Evolutionary conservation across 805 yeast species (phyloP), one percentile per base, ranked within the genome.

Genomic region (Blastobotrys peoriensis): DNA sequence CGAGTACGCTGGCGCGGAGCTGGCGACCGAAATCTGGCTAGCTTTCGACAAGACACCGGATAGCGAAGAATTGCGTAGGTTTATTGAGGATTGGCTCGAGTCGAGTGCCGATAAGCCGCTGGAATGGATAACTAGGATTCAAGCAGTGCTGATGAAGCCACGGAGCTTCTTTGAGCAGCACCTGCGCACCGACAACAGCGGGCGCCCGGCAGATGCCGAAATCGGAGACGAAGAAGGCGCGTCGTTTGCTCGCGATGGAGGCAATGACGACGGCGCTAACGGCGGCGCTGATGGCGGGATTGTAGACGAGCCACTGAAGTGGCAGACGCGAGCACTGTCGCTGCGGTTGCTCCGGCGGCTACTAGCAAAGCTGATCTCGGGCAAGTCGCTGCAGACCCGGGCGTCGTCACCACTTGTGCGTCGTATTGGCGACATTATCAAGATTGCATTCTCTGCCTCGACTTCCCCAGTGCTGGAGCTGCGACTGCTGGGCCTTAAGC

Each of bases 361-460:
- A 23, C 47, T 67, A 6, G 37, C 40, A 34, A 37, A 27, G 17
- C 53, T 41, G 36, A 52, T 53, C 22, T 40, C 33, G 20, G 58
- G 55, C 17, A 54, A 55, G 33, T 16, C 56, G 5, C 19, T 43
- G 2, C 50, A 45, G 6, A 51, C 54, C 15, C 51, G 58, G 15
- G 50, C 57, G 9, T 41, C 27, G 6, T 43, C 52, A 4, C 49
- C 58, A 3, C 38, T 66, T 5, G 56, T 63, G 2, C 49, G 53
- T 1, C 51, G 48, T 17, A 57, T 66, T 2, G 68, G 73, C 17
- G 94, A 85, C 17, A 63, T 91, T 33, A 81, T 89, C 21, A 81
- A 83, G 49, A 68, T 87, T 3, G 80, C 96, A 1, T 89, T 86
- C 56, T 71, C 83, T 8, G 87, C 95, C 0, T 79, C 95, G 0